Evolutionary conservation across 139 green algal species (phyloP), one percentile per base, ranked within the genome.

Genomic region (Dunaliella primolecta): DNA sequence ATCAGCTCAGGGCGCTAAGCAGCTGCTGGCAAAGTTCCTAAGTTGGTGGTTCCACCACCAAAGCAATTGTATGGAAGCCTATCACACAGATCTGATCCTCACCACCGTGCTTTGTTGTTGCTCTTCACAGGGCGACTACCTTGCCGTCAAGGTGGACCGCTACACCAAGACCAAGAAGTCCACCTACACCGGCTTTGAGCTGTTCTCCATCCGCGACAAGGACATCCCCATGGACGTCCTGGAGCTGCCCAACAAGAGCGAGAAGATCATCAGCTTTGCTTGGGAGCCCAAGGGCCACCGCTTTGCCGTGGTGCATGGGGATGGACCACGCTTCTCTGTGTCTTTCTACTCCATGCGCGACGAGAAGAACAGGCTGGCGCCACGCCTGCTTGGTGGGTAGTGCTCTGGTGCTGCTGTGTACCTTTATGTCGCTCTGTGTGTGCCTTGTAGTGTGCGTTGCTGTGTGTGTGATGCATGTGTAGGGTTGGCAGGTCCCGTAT

Each of bases 81-180:
- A n/a, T n/a, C n/a, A n/a, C n/a, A n/a, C n/a, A n/a, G n/a, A n/a
- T n/a, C n/a, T n/a, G n/a, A n/a, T n/a, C n/a, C n/a, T n/a, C n/a
- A n/a, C n/a, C n/a, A n/a, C n/a, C n/a, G n/a, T n/a, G n/a, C n/a
- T n/a, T n/a, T n/a, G n/a, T n/a, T n/a, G n/a, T n/a, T n/a, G n/a
- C n/a, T n/a, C n/a, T n/a, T n/a, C n/a, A n/a, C 93, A 98, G 86
- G 96, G 97, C 78, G 94, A 98, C 86, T 99, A 98, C 94, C 90
- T 99, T 71, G 97, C 97, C 25, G 94, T 99, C 32, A 93, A 97
- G 91, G 97, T 99, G 57, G 94, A 98, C 84, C 94, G 95, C 55
- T 98, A 94, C 92, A 99, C 97, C 87, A 99, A 99, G 93, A 98
- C 96, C 64, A 95, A 96, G 86, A 99, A 99, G 92, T 95, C 79